These are phyloP conservation scores for Mycocentrospora acerina DNA, from an alignment of 2,329 filamentous ascomycete genomes.

Conservation along the genomic window DNA sequence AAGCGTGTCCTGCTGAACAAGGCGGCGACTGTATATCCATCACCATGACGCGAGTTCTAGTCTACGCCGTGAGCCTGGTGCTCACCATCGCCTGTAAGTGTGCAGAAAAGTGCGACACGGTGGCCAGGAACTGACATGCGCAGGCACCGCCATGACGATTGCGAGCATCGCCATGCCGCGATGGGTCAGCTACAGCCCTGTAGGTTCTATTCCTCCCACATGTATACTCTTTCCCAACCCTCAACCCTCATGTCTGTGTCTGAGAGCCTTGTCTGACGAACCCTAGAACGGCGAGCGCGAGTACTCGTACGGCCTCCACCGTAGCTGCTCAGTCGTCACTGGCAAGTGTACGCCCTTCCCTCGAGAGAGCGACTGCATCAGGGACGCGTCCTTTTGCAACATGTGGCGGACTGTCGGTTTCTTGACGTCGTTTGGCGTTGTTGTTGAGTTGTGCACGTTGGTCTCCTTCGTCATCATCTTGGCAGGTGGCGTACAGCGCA, in stretches of 20 bases:
- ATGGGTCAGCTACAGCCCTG: slow-evolving; percentile 66
- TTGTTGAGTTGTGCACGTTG: slow-evolving; percentile 79
- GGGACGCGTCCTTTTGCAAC: slow-evolving; percentile 76
- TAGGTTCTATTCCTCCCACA: no score
- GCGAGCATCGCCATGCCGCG: slow-evolving; percentile 67
- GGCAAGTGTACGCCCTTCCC: slow-evolving; percentile 68
- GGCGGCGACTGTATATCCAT: background rate
- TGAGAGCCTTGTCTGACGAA: background rate
- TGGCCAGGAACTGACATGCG: slow-evolving; percentile 12
- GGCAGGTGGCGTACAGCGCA: slow-evolving; percentile 73
- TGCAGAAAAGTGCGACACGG: slow-evolving; percentile 1
- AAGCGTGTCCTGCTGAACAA: background rate
- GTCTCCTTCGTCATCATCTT: slow-evolving; percentile 78
- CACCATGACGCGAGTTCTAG: slow-evolving; percentile 51
- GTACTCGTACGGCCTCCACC: slow-evolving; percentile 72
- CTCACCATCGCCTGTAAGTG: slow-evolving; percentile 47
- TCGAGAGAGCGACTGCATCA: slow-evolving; percentile 64
- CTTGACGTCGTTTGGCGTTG: slow-evolving; percentile 78
- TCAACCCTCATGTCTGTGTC: no score
- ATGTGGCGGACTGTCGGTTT: slow-evolving; percentile 91
- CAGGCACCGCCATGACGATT: slow-evolving; percentile 72
- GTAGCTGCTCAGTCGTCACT: slow-evolving; percentile 71
- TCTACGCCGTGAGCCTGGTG: slow-evolving; percentile 53
- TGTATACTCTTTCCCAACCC: no score
- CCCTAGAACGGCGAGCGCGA: slow-evolving; percentile 36